Evolutionary conservation across 495 filamentous ascomycete species (phyloP), one percentile per base, ranked within the genome.

Genomic region (Talaromyces trachyspermus): DNA sequence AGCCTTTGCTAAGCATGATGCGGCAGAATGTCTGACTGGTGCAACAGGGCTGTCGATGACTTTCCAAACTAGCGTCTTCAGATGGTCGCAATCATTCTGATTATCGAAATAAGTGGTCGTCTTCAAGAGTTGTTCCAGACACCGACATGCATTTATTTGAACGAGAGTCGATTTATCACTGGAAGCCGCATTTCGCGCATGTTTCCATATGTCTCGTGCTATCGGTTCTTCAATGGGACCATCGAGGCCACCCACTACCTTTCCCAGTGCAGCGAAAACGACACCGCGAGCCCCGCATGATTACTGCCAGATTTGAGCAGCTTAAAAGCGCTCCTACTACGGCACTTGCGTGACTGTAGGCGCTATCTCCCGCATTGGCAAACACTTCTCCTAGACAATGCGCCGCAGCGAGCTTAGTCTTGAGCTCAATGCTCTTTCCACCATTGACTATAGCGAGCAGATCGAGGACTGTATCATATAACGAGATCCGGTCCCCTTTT

Each of bases 381-480:
- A 89, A 95, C 20, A 96, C 77, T 61, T 90, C 87, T 26, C 92
- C 92, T 49, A 99, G 55, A 60, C 89, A 96, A 57, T 85, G 77
- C 26, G 85, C 87, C 11, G 91, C 91, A 2, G 90, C 91, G 77
- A 95, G 89, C 61, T 86, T 89, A 15, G 71, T 73, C 55, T 72
- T 75, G 3, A 84, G 38, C 45, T 96, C 92, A 44, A 77, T 84
- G 20, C 72, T 72, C 62, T 95, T 99, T 15, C 86, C 80, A 18
- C 76, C 75, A 57, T 83, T 83, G 33, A 94, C 58, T 33, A 95
- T 80, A 12, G 66, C 78, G 2, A 89, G 72, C 2, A 99, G 68
- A 52, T 96, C 91, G 50, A 91, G 95, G 53, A 95, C 83, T 5
- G 89, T 88, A 60, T 99, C 92, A 61, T 91, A 97, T 2, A 99